phyloP scores from a whole-genome alignment of 805 yeast species.

The Zygosaccharomyces bisporus region DNA sequence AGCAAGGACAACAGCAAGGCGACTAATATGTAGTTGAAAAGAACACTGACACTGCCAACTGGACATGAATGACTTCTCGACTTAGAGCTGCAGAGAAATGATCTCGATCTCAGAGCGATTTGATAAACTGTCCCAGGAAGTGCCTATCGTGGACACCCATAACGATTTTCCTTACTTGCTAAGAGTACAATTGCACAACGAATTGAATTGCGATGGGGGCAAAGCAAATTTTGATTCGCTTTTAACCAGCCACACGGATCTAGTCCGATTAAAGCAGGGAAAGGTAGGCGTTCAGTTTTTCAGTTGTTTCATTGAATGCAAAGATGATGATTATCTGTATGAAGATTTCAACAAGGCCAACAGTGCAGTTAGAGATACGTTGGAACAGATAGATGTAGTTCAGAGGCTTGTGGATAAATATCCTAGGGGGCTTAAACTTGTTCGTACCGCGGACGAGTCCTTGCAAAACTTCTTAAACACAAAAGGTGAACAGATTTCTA shows the following conservation, averaged over 20 bases:
- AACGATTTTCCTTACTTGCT: constrained; percentile 52
- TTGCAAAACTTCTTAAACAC: constrained; percentile 30
- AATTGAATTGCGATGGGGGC: constrained; percentile 24
- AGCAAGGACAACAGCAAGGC: no score
- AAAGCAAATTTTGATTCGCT: constrained; percentile 37
- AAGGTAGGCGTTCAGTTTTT: constrained; percentile 49
- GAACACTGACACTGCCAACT: no score
- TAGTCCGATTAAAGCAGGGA: constrained; percentile 42
- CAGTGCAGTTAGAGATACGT: constrained; percentile 47
- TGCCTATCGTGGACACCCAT: constrained; percentile 46
- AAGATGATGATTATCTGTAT: constrained; percentile 39
- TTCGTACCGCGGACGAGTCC: constrained; percentile 42
- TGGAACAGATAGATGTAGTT: constrained; percentile 52
- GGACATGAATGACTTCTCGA: not conserved
- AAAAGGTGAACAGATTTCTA: constrained; percentile 38
- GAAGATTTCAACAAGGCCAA: constrained; percentile 45
- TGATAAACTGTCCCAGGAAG: constrained; percentile 8
- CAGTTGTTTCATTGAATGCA: constrained; percentile 47
- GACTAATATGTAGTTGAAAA: no score
- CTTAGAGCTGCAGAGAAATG: not conserved
- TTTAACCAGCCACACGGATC: constrained; percentile 45
- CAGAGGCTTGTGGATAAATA: constrained; percentile 44
- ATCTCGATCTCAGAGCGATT: not conserved
- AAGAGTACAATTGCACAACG: constrained; percentile 40
- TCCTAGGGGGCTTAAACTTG: constrained; percentile 40